phyloP scores from a whole-genome alignment of 805 yeast genomes.

The Lipomyces yamanashiensis region DNA sequence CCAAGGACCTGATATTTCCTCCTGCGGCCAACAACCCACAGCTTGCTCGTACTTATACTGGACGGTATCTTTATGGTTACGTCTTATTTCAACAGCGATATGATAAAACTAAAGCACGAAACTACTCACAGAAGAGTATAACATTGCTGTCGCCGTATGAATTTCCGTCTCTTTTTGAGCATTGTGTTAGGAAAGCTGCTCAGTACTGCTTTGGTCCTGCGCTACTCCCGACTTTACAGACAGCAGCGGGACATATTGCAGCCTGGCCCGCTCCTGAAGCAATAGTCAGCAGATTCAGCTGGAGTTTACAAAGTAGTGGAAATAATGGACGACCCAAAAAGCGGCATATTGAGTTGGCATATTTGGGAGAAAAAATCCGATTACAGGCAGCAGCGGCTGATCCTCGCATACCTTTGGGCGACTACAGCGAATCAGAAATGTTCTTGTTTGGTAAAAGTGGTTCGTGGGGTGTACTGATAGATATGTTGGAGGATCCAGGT shows the following conservation, averaged over 20 bases:
- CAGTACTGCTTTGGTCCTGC: constrained; percentile 10
- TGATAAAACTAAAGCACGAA: constrained; percentile 24
- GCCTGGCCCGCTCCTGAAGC: constrained; percentile 33
- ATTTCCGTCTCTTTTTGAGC: constrained; percentile 31
- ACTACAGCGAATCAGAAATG: constrained; percentile 7
- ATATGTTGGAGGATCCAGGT: constrained; percentile 11
- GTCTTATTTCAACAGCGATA: constrained; percentile 29
- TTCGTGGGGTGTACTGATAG: constrained; percentile 28
- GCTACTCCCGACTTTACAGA: constrained; percentile 24
- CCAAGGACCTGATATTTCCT: constrained; percentile 19
- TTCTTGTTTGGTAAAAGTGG: constrained; percentile 24
- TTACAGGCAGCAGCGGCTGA: constrained; percentile 18
- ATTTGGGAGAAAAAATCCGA: constrained; percentile 29
- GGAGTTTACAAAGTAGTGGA: not conserved
- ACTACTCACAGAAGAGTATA: constrained; percentile 27
- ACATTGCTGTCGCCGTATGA: constrained; percentile 28
- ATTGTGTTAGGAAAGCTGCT: constrained; percentile 25
- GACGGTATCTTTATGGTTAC: constrained; percentile 26
- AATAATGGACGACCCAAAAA: constrained; percentile 13
- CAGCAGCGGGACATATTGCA: constrained; percentile 32
- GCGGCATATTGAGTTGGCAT: constrained; percentile 27
- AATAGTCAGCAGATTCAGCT: constrained; percentile 8
- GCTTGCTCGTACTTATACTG: constrained; percentile 13
- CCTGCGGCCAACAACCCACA: constrained; percentile 6
- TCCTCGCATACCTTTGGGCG: constrained; percentile 26